A percentile compares a stretch with the other conserved stretches of the same genome.
Conservation (phyloP, 2,329 filamentous ascomycete genomes). For the Nemania sp. region DNA sequence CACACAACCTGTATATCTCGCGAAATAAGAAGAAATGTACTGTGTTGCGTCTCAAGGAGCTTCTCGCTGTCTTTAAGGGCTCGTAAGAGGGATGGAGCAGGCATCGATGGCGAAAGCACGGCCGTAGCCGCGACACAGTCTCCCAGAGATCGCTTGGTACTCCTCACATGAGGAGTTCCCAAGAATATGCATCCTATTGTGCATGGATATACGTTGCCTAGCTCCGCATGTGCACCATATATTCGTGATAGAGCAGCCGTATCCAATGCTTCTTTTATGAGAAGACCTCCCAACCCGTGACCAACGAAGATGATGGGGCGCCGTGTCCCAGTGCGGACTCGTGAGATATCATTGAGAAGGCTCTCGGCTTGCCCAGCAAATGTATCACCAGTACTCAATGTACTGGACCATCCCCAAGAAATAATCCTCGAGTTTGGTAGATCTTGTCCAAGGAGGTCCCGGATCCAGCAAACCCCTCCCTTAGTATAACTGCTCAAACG, state of each 20-base stretch:
- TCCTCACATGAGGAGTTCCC: constrained; percentile 36
- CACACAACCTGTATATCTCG: constrained; percentile 40
- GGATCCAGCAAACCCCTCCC: constrained; percentile 37
- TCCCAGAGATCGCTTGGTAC: constrained; percentile 35
- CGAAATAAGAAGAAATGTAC: constrained; percentile 36
- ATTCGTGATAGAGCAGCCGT: constrained; percentile 38
- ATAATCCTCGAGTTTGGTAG: constrained; percentile 34
- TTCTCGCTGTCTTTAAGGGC: constrained; percentile 32
- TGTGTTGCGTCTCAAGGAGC: constrained; percentile 36
- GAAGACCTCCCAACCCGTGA: constrained; percentile 38
- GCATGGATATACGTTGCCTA: constrained; percentile 39
- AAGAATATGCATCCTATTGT: constrained; percentile 39
- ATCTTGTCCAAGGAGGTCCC: constrained; percentile 37
- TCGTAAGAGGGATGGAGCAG: constrained; percentile 31
- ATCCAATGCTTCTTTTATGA: constrained; percentile 39
- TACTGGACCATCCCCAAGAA: constrained; percentile 36
- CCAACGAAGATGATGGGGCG: constrained; percentile 39
- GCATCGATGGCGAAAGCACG: constrained; percentile 33
- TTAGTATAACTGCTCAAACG: constrained; percentile 35
- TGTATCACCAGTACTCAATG: constrained; percentile 28
- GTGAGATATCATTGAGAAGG: constrained; percentile 35
- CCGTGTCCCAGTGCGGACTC: constrained; percentile 31
- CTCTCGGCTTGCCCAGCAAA: constrained; percentile 36
- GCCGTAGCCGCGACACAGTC: constrained; percentile 37
- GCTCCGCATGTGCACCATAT: constrained; percentile 38